Evolutionary conservation across 306 rosid genomes (phyloP), one percentile per base, ranked within the genome.

Genomic region (Dryas octopetala): DNA sequence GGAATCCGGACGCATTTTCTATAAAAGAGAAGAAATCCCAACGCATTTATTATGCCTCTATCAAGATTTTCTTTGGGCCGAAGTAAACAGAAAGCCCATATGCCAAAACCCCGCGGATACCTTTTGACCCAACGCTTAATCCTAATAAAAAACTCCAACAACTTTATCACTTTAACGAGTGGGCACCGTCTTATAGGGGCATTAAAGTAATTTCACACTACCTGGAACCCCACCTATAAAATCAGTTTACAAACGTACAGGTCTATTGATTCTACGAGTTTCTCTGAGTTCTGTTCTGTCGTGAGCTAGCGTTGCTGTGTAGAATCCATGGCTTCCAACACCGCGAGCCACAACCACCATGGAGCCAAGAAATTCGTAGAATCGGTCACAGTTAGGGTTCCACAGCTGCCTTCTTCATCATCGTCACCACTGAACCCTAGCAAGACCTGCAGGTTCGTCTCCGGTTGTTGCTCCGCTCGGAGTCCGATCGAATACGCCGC

Each of bases 241-340:
- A 47, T 0, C 46, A 15, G 6, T 23, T 45, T 11, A 57, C 66
- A 28, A 15, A 48, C 58, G 4, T 23, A 0, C 14, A 9, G 0
- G 4, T 44, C 47, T 5, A 6, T 38, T 4, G 76, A 15, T 73
- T 73, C 76, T 73, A 46, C 76, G 68, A 59, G 58, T 59, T 57
- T 73, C 57, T 14, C 12, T 1, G 48, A 14, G 11, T 84, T 87
- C 88, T 71, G 43, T 23, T 32, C 38, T 32, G 38, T 32, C 3
- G 38, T 32, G 38, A 32, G 38, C 38, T 32, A 32, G 38, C 38
- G 38, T 32, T 32, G 38, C 38, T 32, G 38, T 32, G 38, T 79
- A 81, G 88, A 81, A 86, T 77, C 88, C 85, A 80, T 77, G 82
- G 81, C 85, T 54, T 62, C 74, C 26, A 58, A 58, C 11, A 6